A percentile compares a stretch with the other conserved stretches of the same genome.
Conservation (phyloP, 192 early-diverging fungal genomes). For the Backusella morwellensis region DNA sequence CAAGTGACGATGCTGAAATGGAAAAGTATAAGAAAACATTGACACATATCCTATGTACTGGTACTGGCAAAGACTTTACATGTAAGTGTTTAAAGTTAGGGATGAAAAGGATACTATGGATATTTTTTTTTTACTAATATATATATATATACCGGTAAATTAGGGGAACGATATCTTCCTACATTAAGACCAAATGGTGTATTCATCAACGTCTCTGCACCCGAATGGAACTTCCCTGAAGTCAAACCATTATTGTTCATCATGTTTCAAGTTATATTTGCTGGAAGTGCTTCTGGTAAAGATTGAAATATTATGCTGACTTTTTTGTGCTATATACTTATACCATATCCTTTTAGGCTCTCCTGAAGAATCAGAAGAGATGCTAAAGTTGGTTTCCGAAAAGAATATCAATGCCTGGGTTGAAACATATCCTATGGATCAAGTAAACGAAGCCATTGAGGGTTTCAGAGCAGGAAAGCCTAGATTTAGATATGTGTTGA, state of each 20-base stretch:
- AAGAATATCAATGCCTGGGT: conserved; percentile 54
- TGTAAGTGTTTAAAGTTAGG: background rate
- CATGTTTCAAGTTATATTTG: background rate
- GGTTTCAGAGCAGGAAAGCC: conserved; percentile 59
- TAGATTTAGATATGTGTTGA: conserved; percentile 69
- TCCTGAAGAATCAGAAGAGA: conserved; percentile 49
- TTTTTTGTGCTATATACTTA: background rate
- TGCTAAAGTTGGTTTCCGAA: conserved; percentile 58
- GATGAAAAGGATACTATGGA: no score
- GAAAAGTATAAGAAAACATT: conserved; percentile 4
- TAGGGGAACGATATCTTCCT: background rate
- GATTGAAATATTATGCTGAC: background rate
- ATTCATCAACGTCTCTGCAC: background rate
- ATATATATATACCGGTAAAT: background rate
- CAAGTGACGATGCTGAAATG: conserved; percentile 9
- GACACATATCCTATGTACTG: conserved; percentile 28
- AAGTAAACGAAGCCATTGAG: conserved; percentile 64
- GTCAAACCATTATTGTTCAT: background rate
- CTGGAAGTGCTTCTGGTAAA: conserved; percentile 1
- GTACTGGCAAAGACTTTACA: background rate
- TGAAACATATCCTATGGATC: conserved; percentile 53
- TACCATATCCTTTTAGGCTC: background rate
- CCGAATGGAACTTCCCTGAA: background rate
- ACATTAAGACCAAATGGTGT: background rate
- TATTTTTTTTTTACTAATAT: background rate